These are phyloP conservation scores for Boechera divaricarpa DNA, from an alignment of 345 rosid species.

Conservation along the genomic window DNA sequence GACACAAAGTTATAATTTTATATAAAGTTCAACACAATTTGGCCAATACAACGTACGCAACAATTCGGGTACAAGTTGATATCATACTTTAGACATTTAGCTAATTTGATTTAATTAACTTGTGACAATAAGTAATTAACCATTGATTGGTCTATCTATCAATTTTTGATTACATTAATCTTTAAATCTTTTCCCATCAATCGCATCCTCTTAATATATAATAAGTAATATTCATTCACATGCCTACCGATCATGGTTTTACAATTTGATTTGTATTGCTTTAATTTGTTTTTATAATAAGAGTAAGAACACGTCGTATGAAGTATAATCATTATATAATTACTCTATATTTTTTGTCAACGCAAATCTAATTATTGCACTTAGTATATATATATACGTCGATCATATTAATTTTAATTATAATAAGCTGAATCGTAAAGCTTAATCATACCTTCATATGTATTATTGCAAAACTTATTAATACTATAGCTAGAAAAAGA, in stretches of 20 bases:
- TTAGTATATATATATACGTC: slow-evolving; percentile 1
- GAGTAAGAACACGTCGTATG: slow-evolving; percentile 11
- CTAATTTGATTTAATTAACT: slow-evolving; percentile 22
- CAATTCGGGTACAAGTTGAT: slow-evolving; percentile 25
- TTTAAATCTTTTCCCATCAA: neutral
- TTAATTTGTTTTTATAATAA: neutral
- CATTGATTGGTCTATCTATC: slow-evolving; percentile 17
- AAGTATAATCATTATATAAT: slow-evolving; percentile 6
- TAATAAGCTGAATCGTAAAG: slow-evolving; percentile 14
- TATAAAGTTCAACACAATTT: neutral
- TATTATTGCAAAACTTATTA: slow-evolving; percentile 19
- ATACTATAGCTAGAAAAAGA: neutral
- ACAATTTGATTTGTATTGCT: slow-evolving; percentile 24
- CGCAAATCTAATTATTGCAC: slow-evolving; percentile 29
- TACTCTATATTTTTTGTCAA: slow-evolving; percentile 26
- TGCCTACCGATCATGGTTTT: slow-evolving; percentile 34
- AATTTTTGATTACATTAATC: neutral
- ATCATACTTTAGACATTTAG: slow-evolving; percentile 1
- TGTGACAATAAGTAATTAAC: neutral
- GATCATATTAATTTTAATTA: neutral
- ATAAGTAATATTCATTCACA: slow-evolving; percentile 32
- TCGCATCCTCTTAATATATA: slow-evolving; percentile 17
- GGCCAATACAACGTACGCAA: slow-evolving; percentile 1
- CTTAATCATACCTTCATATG: slow-evolving; percentile 12
- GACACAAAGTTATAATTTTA: neutral